Conservation (phyloP, 2,329 filamentous ascomycete species). For the Tolypocladium ophioglossoides region DNA sequence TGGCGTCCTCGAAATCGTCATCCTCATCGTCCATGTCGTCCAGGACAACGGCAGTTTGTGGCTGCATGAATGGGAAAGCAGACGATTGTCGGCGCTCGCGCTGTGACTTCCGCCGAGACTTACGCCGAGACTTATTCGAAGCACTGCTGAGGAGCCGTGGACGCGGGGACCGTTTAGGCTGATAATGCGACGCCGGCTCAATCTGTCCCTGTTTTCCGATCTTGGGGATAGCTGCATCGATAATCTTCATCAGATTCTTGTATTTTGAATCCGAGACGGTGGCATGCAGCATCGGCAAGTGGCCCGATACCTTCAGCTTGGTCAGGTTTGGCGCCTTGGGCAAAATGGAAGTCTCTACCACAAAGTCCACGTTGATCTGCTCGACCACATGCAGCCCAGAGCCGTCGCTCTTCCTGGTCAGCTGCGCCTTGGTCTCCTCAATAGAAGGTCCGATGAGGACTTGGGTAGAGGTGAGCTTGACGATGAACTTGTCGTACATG, state of each 20-base stretch:
- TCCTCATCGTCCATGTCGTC: constrained; percentile 65
- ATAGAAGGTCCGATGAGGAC: constrained; percentile 91
- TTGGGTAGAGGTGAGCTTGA: constrained; percentile 91
- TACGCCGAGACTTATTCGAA: constrained; percentile 33
- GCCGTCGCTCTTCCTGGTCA: constrained; percentile 55
- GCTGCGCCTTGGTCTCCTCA: constrained; percentile 74
- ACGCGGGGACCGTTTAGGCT: constrained; percentile 17
- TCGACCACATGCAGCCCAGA: constrained; percentile 85
- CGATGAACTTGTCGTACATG: constrained; percentile 95
- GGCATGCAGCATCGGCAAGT: constrained; percentile 83
- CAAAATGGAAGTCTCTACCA: constrained; percentile 93
- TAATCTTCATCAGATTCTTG: constrained; percentile 90
- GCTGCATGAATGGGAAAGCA: constrained; percentile 62
- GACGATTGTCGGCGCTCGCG: constrained; percentile 52
- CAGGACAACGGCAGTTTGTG: constrained; percentile 67
- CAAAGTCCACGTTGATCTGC: constrained; percentile 93
- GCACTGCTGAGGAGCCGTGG: constrained; percentile 35
- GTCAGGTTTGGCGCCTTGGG: constrained; percentile 90
- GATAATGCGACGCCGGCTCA: constrained; percentile 14
- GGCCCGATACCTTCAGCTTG: constrained; percentile 82
- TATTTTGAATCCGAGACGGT: constrained; percentile 93
- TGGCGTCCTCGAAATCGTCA: constrained; percentile 56
- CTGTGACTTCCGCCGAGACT: constrained; percentile 30
- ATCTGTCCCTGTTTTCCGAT: constrained; percentile 38
- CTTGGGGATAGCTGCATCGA: constrained; percentile 88